A percentile compares a stretch with the other conserved stretches of the same genome.
These are phyloP conservation scores for Hypoxylon sp. DNA, from an alignment of 2,329 filamentous ascomycete genomes.

Conservation along the genomic window DNA sequence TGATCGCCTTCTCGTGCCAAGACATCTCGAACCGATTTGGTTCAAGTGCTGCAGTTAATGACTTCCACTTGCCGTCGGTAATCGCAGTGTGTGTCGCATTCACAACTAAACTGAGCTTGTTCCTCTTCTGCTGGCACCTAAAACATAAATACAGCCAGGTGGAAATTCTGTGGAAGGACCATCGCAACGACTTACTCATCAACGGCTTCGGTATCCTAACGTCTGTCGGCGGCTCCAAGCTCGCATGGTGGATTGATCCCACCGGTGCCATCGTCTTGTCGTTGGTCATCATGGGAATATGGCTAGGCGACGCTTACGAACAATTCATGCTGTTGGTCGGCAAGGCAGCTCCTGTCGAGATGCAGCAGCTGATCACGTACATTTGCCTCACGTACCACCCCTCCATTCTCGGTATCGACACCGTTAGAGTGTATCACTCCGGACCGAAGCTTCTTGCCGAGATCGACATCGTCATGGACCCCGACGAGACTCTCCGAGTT, in stretches of 20 bases:
- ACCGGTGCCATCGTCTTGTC: slow-evolving; percentile 89
- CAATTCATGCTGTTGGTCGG: slow-evolving; percentile 95
- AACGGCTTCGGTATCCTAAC: slow-evolving; percentile 94
- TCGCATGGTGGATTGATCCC: slow-evolving; percentile 95
- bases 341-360: slow-evolving; percentile 84
- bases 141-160: slow-evolving; percentile 93
- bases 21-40: slow-evolving; percentile 69
- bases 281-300: slow-evolving; percentile 79
- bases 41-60: slow-evolving; percentile 63
- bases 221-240: slow-evolving; percentile 88
- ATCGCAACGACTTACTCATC: slow-evolving; percentile 96
- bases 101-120: slow-evolving; percentile 82
- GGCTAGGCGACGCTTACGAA: slow-evolving; percentile 85
- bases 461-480: slow-evolving; percentile 95
- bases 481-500: slow-evolving; percentile 74
- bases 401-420: slow-evolving; percentile 87
- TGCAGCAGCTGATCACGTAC: slow-evolving; percentile 95
- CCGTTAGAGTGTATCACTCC: slow-evolving; percentile 92
- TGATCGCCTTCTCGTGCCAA: slow-evolving; percentile 87
- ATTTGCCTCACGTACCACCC: slow-evolving; percentile 93
- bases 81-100: slow-evolving; percentile 89
- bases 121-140: slow-evolving; percentile 91
- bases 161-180: slow-evolving; percentile 94
- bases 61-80: slow-evolving; percentile 84
- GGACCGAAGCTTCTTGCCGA: slow-evolving; percentile 92